Percentiles rank a stretch among this genome's conserved stretches.
Evolutionary conservation across 805 yeast genomes (phyloP).

Genomic region (Barnettozyma botsteinii): DNA sequence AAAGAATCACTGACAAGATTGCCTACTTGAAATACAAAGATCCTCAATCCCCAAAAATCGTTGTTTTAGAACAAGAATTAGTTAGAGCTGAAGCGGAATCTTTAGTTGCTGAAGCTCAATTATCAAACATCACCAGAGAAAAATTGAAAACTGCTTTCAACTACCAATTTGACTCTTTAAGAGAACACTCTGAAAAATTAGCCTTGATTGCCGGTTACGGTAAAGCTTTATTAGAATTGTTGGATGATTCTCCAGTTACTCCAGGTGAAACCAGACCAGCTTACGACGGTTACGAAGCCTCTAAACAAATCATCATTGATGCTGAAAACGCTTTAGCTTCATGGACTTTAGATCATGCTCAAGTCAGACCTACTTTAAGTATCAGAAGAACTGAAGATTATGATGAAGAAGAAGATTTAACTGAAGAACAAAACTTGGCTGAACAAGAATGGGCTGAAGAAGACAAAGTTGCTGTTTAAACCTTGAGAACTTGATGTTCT

Average conservation of each 20-base stretch:
- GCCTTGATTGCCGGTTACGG: slow-evolving; percentile 89
- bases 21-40: slow-evolving; percentile 81
- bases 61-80: slow-evolving; percentile 79
- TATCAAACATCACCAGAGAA: slow-evolving; percentile 83
- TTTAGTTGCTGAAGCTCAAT: slow-evolving; percentile 86
- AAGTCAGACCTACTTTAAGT: slow-evolving; percentile 73
- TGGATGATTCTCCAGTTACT: slow-evolving; percentile 80
- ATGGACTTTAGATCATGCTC: slow-evolving; percentile 82
- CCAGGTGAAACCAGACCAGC: slow-evolving; percentile 92
- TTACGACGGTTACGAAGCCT: slow-evolving; percentile 83
- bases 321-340: slow-evolving; percentile 78
- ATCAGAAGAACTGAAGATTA: slow-evolving; percentile 54
- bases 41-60: slow-evolving; percentile 75
- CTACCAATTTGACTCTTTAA: slow-evolving; percentile 78
- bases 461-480: slow-evolving; percentile 22
- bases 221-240: slow-evolving; percentile 74
- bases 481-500: background rate
- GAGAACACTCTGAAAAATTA: slow-evolving; percentile 81
- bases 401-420: slow-evolving; percentile 44
- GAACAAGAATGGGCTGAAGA: slow-evolving; percentile 50
- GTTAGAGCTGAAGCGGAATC: slow-evolving; percentile 92
- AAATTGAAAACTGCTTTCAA: slow-evolving; percentile 79
- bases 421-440: slow-evolving; percentile 43
- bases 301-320: slow-evolving; percentile 80
- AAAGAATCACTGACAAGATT: slow-evolving; percentile 78